phyloP scores from a whole-genome alignment of 2,329 filamentous ascomycete species.

The Lecanicillium sp. region DNA sequence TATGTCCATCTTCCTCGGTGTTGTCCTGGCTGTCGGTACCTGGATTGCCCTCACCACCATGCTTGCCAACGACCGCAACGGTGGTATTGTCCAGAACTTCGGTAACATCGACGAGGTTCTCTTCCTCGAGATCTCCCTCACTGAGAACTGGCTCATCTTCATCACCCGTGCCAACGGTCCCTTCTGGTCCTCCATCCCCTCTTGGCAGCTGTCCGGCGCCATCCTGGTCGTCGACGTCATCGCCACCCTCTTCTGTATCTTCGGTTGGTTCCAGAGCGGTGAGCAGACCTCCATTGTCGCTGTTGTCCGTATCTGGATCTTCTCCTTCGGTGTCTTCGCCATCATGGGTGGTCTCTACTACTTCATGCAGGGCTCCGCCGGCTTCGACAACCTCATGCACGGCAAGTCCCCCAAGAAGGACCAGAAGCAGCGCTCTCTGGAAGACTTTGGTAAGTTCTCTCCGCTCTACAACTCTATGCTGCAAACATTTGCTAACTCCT shows the following conservation, averaged over 20 bases:
- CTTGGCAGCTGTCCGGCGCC: conserved; percentile 74
- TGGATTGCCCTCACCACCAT: conserved; percentile 90
- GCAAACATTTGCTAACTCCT: conserved; percentile 42
- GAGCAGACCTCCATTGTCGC: conserved; percentile 71
- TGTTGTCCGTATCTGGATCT: conserved; percentile 84
- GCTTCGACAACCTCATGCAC: conserved; percentile 91
- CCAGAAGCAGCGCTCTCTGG: conserved; percentile 76
- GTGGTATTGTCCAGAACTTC: conserved; percentile 86
- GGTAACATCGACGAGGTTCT: conserved; percentile 75
- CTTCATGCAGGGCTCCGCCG: conserved; percentile 71
- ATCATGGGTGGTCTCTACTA: conserved; percentile 70
- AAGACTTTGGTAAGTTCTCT: conserved; percentile 73
- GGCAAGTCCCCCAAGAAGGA: conserved; percentile 77
- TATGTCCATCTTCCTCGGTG: conserved; percentile 77
- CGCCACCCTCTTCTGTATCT: conserved; percentile 79
- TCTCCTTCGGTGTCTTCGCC: conserved; percentile 85
- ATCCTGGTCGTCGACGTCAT: conserved; percentile 77
- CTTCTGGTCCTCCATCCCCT: conserved; percentile 85
- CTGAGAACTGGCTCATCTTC: conserved; percentile 96
- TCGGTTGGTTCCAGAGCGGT: conserved; percentile 67
- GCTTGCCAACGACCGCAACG: conserved; percentile 59
- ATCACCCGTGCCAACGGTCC: conserved; percentile 90
- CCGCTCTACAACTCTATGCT: neutral
- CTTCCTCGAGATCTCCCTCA: conserved; percentile 85
- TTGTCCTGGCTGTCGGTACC: conserved; percentile 74